A percentile compares a stretch with the other conserved stretches of the same genome.
Evolutionary conservation across 768 basidiomycete species (phyloP).

Genomic region (Pleurotus cornucopiae): DNA sequence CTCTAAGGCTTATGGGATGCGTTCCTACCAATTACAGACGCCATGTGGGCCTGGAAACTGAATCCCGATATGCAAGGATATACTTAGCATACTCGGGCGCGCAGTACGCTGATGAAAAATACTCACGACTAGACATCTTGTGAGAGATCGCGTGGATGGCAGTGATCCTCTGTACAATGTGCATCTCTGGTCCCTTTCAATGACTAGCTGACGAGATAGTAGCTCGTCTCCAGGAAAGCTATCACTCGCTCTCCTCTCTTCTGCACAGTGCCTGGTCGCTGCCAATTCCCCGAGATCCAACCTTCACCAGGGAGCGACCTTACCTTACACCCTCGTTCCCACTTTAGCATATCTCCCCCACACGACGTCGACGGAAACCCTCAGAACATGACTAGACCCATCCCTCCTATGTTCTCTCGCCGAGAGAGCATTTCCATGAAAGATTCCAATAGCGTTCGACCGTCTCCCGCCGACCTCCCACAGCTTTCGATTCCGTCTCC

Average conservation of each 20-base stretch:
- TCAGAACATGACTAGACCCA: not conserved
- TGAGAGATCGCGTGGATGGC: not conserved
- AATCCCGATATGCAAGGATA: too few species aligned
- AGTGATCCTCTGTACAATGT: not conserved
- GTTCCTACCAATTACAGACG: not conserved
- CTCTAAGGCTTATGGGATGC: too few species aligned
- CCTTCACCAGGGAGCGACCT: not conserved
- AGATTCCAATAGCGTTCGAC: not conserved
- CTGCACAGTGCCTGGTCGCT: not conserved
- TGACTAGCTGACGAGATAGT: not conserved
- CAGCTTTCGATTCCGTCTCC: conserved; percentile 4
- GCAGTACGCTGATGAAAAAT: not conserved
- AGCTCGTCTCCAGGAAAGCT: too few species aligned
- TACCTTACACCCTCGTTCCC: not conserved
- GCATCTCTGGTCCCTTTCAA: not conserved
- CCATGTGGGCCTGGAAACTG: not conserved
- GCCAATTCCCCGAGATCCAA: not conserved
- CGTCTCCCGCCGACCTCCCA: not conserved
- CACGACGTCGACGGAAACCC: not conserved
- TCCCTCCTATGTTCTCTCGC: not conserved
- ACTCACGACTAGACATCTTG: conserved; percentile 6
- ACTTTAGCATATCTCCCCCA: too few species aligned
- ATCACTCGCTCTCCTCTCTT: not conserved
- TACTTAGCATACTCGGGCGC: not conserved
- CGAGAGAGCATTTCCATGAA: not conserved